Conservation (phyloP, 2,329 filamentous ascomycete genomes). For the Grosmannia serpens region DNA sequence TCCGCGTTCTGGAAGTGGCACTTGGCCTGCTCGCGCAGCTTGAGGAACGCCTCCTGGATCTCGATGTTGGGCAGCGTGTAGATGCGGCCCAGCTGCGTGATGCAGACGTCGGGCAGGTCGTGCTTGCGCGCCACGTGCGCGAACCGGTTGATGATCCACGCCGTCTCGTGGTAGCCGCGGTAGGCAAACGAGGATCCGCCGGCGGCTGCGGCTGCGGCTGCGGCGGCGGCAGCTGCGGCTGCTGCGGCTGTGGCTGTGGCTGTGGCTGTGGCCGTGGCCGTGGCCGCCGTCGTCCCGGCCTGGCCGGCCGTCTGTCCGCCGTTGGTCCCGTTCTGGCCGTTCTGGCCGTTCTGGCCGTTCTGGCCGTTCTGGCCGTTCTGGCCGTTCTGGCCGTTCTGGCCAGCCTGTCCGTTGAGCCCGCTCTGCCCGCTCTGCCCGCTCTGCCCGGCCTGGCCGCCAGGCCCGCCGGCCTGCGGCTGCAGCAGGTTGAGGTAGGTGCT, state of each 20-base stretch:
- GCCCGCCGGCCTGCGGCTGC: slow-evolving; percentile 66
- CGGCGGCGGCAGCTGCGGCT: not conserved
- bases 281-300: not conserved
- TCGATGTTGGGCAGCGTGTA: slow-evolving; percentile 99
- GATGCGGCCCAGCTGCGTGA: slow-evolving; percentile 91
- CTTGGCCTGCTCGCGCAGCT: slow-evolving; percentile 95
- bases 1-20: slow-evolving; percentile 95
- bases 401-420: no score
- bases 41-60: slow-evolving; percentile 97
- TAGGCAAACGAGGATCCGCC: slow-evolving; percentile 92
- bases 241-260: slow-evolving; percentile 23
- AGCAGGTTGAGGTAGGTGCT: slow-evolving; percentile 79
- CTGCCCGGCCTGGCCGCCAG: no score
- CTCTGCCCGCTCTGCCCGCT: not conserved
- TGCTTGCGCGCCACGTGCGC: slow-evolving; percentile 97
- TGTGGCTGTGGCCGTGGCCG: not conserved
- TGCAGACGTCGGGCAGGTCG: slow-evolving; percentile 91
- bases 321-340: not conserved
- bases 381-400: not conserved
- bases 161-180: slow-evolving; percentile 93
- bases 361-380: no score
- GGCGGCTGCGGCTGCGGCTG: slow-evolving; percentile 37
- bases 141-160: slow-evolving; percentile 99
- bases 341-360: not conserved
- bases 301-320: no score